Evolutionary conservation across 2,329 filamentous ascomycete genomes (phyloP).

Genomic region (Fusarium sp.): DNA sequence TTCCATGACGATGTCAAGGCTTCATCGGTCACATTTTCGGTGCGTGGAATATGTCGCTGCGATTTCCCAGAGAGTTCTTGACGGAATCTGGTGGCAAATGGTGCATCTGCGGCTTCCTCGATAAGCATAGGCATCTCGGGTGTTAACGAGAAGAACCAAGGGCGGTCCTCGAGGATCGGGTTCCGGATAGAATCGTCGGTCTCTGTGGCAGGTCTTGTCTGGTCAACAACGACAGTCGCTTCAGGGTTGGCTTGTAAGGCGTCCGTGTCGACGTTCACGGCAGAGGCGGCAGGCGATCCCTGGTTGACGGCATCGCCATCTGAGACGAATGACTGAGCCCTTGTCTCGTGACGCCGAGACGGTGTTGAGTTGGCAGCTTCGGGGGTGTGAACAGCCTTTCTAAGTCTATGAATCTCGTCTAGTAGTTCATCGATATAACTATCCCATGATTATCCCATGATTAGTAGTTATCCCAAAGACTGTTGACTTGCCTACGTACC

Average conservation of each 20-base stretch:
- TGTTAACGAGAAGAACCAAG: slow-evolving; percentile 46
- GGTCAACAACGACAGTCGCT: background rate
- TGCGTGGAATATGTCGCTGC: slow-evolving; percentile 44
- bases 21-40: slow-evolving; percentile 43
- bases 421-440: slow-evolving; percentile 46
- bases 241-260: background rate
- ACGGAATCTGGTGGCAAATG: slow-evolving; percentile 47
- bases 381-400: background rate
- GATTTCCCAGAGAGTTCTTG: slow-evolving; percentile 42
- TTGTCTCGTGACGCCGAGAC: background rate
- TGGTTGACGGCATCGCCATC: background rate
- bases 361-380: background rate
- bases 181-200: background rate
- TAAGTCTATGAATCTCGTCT: slow-evolving; percentile 42
- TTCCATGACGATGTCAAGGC: slow-evolving; percentile 33
- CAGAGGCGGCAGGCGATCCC: background rate
- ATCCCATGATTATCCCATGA: background rate
- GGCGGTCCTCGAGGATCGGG: slow-evolving; percentile 17
- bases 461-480: background rate
- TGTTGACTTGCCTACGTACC: slow-evolving; percentile 5
- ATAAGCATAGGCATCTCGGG: slow-evolving; percentile 45
- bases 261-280: background rate
- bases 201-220: background rate
- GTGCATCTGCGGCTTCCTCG: slow-evolving; percentile 45
- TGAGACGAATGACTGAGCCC: slow-evolving; percentile 1